Percentiles rank a stretch among this genome's conserved stretches.
Conservation (phyloP, 148 eudicot species). For the Dianthus caryophyllus region DNA sequence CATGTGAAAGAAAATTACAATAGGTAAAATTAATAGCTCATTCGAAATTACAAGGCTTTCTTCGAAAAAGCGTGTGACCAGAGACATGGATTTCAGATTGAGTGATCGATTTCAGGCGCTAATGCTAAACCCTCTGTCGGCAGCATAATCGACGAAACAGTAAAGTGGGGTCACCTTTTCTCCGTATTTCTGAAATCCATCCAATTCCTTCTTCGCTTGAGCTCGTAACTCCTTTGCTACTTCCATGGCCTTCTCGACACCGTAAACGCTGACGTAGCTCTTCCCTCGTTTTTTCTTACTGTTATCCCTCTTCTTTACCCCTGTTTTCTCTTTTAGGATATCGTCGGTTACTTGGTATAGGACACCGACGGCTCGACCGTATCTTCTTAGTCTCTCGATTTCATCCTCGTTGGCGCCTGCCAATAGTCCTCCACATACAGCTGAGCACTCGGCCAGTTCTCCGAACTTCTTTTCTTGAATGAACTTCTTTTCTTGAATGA, state of each 20-base stretch:
- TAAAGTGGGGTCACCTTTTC: conserved; percentile 66
- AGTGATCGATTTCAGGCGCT: conserved; percentile 22
- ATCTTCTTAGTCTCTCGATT: conserved; percentile 62
- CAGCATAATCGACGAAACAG: conserved; percentile 90
- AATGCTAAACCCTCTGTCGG: conserved; percentile 72
- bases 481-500: conserved; percentile 51
- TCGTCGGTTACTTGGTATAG: conserved; percentile 79
- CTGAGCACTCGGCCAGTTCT: conserved; percentile 88
- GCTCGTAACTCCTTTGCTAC: conserved; percentile 69
- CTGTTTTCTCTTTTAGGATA: conserved; percentile 45
- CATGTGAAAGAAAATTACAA: not conserved
- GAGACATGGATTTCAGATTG: too few species aligned
- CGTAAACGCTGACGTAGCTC: conserved; percentile 73
- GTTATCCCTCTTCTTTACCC: conserved; percentile 18
- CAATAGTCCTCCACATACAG: conserved; percentile 75
- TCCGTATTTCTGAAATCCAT: conserved; percentile 67
- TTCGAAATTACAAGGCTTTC: not conserved
- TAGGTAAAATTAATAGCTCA: too few species aligned
- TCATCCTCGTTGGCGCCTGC: conserved; percentile 83
- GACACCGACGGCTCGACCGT: conserved; percentile 83
- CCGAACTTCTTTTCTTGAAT: conserved; percentile 89
- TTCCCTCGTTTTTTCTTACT: conserved; percentile 40
- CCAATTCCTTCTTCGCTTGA: conserved; percentile 68
- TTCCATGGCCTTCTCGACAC: conserved; percentile 78
- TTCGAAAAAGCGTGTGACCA: not conserved